phyloP scores from a whole-genome alignment of 2,329 filamentous ascomycete species.

The Escovopsis weberi region DNA sequence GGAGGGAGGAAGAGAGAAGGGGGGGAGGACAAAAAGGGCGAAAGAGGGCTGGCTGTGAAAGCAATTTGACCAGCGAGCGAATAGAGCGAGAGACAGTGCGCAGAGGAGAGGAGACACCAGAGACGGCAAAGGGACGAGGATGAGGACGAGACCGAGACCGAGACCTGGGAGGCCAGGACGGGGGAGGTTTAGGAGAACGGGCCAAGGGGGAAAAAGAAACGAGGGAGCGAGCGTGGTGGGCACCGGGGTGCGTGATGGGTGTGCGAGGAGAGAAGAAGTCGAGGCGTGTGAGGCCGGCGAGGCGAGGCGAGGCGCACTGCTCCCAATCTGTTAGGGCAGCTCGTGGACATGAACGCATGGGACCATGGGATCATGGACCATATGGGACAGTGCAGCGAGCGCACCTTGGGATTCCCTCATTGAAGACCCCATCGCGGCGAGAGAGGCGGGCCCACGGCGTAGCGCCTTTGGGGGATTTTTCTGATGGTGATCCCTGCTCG shows the following conservation, averaged over 20 bases:
- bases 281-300: not conserved
- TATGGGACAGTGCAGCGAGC: too few species aligned
- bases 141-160: conserved; percentile 1
- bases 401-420: too few species aligned
- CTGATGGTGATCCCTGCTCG: too few species aligned
- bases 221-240: not conserved
- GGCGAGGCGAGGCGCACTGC: not conserved
- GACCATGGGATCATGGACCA: not conserved
- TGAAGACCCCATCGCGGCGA: not conserved
- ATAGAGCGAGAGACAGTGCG: conserved; percentile 13
- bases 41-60: too few species aligned
- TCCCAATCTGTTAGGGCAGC: not conserved
- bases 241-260: not conserved
- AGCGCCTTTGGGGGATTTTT: not conserved
- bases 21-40: conserved; percentile 13
- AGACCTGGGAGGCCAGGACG: conserved; percentile 6
- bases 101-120: conserved; percentile 13
- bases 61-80: conserved; percentile 15
- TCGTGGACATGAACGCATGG: not conserved
- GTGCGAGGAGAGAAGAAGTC: not conserved
- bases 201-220: conserved; percentile 5
- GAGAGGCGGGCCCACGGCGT: not conserved
- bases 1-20: conserved; percentile 12
- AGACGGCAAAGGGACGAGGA: conserved; percentile 13
- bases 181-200: conserved; percentile 5